These are phyloP conservation scores for Leptographium radiaticola DNA, from an alignment of 2,329 filamentous ascomycete genomes.

Conservation along the genomic window DNA sequence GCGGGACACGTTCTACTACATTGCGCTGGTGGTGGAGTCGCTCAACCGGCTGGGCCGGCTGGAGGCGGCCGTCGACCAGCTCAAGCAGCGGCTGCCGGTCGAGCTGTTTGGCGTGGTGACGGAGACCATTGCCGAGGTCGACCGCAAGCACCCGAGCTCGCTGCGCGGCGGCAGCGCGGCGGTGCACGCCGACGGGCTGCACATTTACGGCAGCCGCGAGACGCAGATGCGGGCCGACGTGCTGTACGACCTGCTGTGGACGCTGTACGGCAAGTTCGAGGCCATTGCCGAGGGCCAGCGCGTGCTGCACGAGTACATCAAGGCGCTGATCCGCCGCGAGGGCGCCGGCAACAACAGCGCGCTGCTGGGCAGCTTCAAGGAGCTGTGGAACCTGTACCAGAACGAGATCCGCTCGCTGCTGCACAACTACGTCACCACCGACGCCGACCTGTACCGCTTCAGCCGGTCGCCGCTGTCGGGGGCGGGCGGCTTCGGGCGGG, in stretches of 20 bases:
- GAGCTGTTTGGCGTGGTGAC: constrained; percentile 91
- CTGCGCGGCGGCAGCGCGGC: constrained; percentile 24
- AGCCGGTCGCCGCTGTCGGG: constrained; percentile 39
- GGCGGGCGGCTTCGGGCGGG: constrained; percentile 12
- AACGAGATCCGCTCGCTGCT: constrained; percentile 91
- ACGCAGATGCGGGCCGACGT: constrained; percentile 71
- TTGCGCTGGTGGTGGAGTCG: constrained; percentile 75
- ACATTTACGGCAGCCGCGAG: constrained; percentile 54
- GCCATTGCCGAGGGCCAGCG: constrained; percentile 93
- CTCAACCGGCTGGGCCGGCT: constrained; percentile 80
- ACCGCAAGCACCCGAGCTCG: constrained; percentile 80
- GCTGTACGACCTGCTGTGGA: constrained; percentile 83
- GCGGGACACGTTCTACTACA: constrained; percentile 88
- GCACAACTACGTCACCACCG: constrained; percentile 91
- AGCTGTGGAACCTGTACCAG: constrained; percentile 95
- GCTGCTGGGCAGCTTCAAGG: constrained; percentile 80
- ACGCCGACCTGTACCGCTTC: constrained; percentile 61
- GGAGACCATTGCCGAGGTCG: constrained; percentile 87
- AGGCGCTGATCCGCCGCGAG: constrained; percentile 73
- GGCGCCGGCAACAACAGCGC: constrained; percentile 49
- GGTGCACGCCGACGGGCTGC: constrained; percentile 19
- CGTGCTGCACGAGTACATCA: constrained; percentile 83
- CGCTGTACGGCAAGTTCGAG: constrained; percentile 91
- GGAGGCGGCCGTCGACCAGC: constrained; percentile 73
- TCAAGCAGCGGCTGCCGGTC: constrained; percentile 86